phyloP scores from a whole-genome alignment of 78 protist species.

The Thecamonas trahens region DNA sequence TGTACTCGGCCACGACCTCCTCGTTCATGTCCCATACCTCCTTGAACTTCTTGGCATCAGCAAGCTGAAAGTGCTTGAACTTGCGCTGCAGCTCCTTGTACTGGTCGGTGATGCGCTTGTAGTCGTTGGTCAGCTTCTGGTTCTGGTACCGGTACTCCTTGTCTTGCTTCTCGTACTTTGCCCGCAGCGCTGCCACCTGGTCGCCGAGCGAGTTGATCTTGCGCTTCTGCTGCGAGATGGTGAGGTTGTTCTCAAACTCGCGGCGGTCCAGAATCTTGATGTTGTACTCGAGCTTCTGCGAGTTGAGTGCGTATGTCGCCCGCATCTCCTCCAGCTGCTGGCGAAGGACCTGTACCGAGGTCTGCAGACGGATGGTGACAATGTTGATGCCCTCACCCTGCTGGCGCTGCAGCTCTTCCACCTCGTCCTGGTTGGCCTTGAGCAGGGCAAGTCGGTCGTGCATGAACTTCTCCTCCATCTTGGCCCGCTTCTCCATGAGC shows the following conservation, averaged over 20 bases:
- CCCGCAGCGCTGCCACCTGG: background rate
- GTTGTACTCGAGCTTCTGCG: conserved; percentile 73
- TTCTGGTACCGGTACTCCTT: background rate
- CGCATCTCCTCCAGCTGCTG: conserved; percentile 52
- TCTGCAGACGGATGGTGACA: too few species aligned
- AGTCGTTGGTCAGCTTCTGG: conserved; percentile 22
- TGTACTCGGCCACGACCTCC: conserved; percentile 24
- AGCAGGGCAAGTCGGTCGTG: too few species aligned
- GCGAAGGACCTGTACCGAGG: conserved; percentile 43
- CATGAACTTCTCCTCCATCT: conserved; percentile 28
- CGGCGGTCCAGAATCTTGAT: conserved; percentile 53
- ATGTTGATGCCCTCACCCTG: background rate
- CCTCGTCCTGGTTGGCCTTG: conserved; percentile 26
- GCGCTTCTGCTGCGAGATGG: conserved; percentile 46
- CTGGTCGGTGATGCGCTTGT: conserved; percentile 57
- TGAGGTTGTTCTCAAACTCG: conserved; percentile 47
- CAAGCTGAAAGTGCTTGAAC: conserved; percentile 48
- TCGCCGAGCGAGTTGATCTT: conserved; percentile 24
- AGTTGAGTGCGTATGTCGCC: conserved; percentile 50
- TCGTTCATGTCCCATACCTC: conserved; percentile 71
- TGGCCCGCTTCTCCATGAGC: conserved; percentile 22
- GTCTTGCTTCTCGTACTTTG: conserved; percentile 3
- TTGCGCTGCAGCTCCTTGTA: conserved; percentile 67
- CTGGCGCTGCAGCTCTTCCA: conserved; percentile 29
- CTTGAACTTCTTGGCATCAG: conserved; percentile 32